Evolutionary conservation across 2,329 filamentous ascomycete genomes (phyloP).

Genomic region (Alternaria longipes): DNA sequence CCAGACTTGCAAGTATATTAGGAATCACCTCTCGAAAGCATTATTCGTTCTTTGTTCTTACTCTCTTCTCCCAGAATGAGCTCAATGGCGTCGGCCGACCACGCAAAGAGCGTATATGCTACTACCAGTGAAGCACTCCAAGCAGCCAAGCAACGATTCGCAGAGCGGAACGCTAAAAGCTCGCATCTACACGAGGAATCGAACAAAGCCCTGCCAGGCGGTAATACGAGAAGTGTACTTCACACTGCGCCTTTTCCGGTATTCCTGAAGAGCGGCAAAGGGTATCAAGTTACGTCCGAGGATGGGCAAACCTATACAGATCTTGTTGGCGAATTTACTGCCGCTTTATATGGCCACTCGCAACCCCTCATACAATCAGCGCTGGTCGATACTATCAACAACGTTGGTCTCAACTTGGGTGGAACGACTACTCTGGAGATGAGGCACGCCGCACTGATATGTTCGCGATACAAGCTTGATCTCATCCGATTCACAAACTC

Average conservation of each 20-base stretch:
- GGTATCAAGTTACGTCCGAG: conserved; percentile 38
- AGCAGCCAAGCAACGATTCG: conserved; percentile 29
- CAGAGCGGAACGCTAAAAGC: conserved; percentile 32
- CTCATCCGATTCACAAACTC: conserved; percentile 42
- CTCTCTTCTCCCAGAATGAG: neutral
- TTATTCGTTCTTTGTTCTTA: neutral
- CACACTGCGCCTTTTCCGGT: conserved; percentile 51
- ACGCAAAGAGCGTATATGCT: conserved; percentile 2
- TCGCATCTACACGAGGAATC: conserved; percentile 42
- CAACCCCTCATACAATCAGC: conserved; percentile 35
- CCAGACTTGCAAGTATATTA: neutral
- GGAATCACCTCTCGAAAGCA: neutral
- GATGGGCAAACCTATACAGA: conserved; percentile 46
- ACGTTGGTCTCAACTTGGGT: conserved; percentile 48
- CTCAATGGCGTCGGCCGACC: neutral
- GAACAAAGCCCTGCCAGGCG: conserved; percentile 46
- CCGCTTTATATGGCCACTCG: conserved; percentile 42
- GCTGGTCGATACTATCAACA: conserved; percentile 31
- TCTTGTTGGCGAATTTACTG: conserved; percentile 41
- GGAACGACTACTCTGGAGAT: conserved; percentile 34
- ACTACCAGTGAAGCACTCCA: conserved; percentile 26
- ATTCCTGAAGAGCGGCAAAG: conserved; percentile 41
- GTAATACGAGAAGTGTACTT: conserved; percentile 50
- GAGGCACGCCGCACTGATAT: conserved; percentile 31
- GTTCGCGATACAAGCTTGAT: conserved; percentile 33